Conservation (phyloP, 192 early-diverging fungal species). For the Dissophora globulifera region DNA sequence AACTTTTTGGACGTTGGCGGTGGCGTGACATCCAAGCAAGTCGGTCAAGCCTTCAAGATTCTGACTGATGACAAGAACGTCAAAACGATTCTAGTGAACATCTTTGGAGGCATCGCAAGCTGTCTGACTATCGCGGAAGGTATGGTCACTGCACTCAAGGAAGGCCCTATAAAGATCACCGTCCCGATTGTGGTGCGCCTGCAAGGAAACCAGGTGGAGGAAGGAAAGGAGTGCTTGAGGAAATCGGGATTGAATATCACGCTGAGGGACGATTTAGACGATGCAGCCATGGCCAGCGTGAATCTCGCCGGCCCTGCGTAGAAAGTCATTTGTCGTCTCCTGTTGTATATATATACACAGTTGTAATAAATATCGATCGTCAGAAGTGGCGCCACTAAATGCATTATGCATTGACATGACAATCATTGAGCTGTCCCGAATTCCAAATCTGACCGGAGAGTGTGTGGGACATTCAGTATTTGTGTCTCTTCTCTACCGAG, state of each 20-base stretch:
- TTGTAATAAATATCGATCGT: no score
- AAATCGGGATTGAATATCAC: slow-evolving; percentile 33
- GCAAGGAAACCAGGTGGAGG: slow-evolving; percentile 42
- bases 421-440: no score
- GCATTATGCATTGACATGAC: no score
- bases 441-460: no score
- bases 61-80: slow-evolving; percentile 48
- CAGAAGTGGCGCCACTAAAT: no score
- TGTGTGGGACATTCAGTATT: no score
- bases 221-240: slow-evolving; percentile 34
- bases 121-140: slow-evolving; percentile 48
- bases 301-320: slow-evolving; percentile 12
- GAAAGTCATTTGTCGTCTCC: background rate
- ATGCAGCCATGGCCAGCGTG: slow-evolving; percentile 35
- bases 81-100: slow-evolving; percentile 47
- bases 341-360: background rate
- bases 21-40: slow-evolving; percentile 40
- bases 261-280: slow-evolving; percentile 38
- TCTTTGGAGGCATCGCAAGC: slow-evolving; percentile 49
- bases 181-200: slow-evolving; percentile 41
- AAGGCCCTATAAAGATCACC: slow-evolving; percentile 27
- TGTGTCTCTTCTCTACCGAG: no score
- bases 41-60: slow-evolving; percentile 48
- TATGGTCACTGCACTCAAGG: slow-evolving; percentile 27
- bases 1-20: slow-evolving; percentile 51